Conservation (phyloP, 2,329 filamentous ascomycete species). For the Calonectria leucothoes region DNA sequence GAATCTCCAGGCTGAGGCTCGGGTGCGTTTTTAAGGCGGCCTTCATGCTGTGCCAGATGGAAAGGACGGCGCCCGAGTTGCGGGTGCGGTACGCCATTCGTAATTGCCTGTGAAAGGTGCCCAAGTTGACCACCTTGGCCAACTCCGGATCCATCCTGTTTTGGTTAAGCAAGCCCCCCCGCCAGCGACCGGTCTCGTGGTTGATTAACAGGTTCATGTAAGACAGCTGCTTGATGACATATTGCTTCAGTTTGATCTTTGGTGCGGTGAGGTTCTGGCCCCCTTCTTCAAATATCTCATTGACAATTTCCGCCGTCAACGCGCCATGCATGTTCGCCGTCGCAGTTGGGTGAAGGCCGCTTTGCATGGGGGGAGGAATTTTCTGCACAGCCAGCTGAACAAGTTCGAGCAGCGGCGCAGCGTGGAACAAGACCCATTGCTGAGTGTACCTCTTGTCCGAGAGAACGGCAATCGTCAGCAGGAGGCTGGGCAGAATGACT, state of each 20-base stretch:
- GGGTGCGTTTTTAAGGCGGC: constrained; percentile 38
- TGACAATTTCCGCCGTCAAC: constrained; percentile 34
- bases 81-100: constrained; percentile 44
- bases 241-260: constrained; percentile 23
- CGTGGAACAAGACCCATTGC: constrained; percentile 17
- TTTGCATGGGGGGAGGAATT: background rate
- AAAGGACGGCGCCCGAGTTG: constrained; percentile 43
- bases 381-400: constrained; percentile 36
- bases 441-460: constrained; percentile 41
- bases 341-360: background rate
- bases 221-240: constrained; percentile 46
- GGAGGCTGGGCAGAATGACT: constrained; percentile 45
- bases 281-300: constrained; percentile 29
- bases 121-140: constrained; percentile 17
- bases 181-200: constrained; percentile 38
- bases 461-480: constrained; percentile 46
- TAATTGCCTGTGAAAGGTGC: constrained; percentile 44
- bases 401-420: constrained; percentile 46
- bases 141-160: constrained; percentile 11
- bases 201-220: constrained; percentile 36
- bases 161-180: constrained; percentile 10
- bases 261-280: constrained; percentile 30
- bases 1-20: constrained; percentile 43
- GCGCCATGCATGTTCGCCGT: constrained; percentile 9
- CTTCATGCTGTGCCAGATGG: constrained; percentile 50